Percentiles rank a stretch among this genome's conserved stretches.
Evolutionary conservation across 768 basidiomycete species (phyloP).

Genomic region (Boletus sp.): DNA sequence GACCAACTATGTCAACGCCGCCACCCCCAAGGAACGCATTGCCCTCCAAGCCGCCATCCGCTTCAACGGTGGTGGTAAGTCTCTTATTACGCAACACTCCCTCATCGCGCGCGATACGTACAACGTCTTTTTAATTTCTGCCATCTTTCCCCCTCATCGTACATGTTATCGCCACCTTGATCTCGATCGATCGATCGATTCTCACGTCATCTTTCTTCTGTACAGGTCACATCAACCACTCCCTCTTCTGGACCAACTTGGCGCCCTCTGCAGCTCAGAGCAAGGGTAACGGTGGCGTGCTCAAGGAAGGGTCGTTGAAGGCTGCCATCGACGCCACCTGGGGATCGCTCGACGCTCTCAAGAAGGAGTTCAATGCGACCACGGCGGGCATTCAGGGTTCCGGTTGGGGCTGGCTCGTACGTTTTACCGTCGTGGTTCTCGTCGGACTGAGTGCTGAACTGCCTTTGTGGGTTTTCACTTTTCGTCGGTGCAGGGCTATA

Average conservation of each 20-base stretch:
- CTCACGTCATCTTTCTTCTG: not conserved
- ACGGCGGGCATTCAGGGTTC: constrained; percentile 89
- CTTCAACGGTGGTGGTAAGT: constrained; percentile 93
- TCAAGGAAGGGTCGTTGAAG: constrained; percentile 66
- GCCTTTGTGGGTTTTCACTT: not conserved
- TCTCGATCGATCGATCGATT: not conserved
- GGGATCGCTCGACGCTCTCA: constrained; percentile 68
- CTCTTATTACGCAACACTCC: constrained; percentile 1
- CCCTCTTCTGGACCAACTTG: constrained; percentile 95
- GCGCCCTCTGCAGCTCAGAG: constrained; percentile 55
- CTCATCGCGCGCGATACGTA: not conserved
- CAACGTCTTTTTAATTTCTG: no score
- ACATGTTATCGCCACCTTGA: constrained; percentile 15
- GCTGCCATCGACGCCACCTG: constrained; percentile 59
- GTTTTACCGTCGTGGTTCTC: constrained; percentile 28
- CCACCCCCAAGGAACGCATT: constrained; percentile 76
- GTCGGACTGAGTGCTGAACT: not conserved
- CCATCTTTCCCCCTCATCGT: not conserved
- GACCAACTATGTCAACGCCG: constrained; percentile 62
- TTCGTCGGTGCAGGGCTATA: constrained; percentile 54
- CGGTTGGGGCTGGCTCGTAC: constrained; percentile 95
- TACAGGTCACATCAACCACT: constrained; percentile 87
- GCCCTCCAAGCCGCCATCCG: constrained; percentile 88
- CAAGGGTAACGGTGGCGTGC: constrained; percentile 59
- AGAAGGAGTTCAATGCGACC: constrained; percentile 80